Base-by-base conservation (phyloP, 2,329 filamentous ascomycete genomes). In the Metarhizium robertsii region DNA sequence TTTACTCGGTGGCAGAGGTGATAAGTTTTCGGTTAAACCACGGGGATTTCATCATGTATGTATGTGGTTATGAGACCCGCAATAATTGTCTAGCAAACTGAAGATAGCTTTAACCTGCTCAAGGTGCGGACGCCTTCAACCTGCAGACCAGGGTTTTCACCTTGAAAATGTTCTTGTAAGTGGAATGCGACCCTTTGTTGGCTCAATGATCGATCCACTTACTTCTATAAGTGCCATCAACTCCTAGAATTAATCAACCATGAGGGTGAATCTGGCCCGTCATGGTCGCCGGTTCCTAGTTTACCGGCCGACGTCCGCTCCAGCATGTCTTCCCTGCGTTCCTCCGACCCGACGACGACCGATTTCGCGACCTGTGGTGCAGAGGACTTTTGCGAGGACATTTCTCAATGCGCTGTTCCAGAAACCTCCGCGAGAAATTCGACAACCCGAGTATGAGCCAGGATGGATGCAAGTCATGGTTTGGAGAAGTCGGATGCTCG, bases 391-490 rank as follows among this genome's bases (percentile, higher is more conserved):
- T 29, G 59, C 62, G 38, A 63, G 73, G 51, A 78, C 79, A 3
- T 83, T 92, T 56, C 78, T 91, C 62, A 64, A 67, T 42, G 78
- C 78, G 30, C 73, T 90, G 50, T 80, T 88, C 61, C 67, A 76
- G 59, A 83, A 84, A 62, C 73, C 81, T 3, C 78, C 83, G 18
- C 77, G 81, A 57, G 73, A 79, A 55, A 70, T 84, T 47, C 85
- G 83, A 67, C 76, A 82, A 25, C 76, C 84, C 52, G 78, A 84
- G 62, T 74, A 85, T 58, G 87, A 84, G 64, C 87, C 83, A 0
- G 91, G 90, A 53, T 81, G 91, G 64, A 82, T 84, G 60, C 80
- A 79, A 16, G 81, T 96, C 73, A 79, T 88, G 63, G 80, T 88
- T 57, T 80, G 90, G 67, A 75, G 80, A 53, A 81, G 81, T 61